phyloP scores from a whole-genome alignment of 2,329 filamentous ascomycete genomes.

The Colletotrichum orbiculare region DNA sequence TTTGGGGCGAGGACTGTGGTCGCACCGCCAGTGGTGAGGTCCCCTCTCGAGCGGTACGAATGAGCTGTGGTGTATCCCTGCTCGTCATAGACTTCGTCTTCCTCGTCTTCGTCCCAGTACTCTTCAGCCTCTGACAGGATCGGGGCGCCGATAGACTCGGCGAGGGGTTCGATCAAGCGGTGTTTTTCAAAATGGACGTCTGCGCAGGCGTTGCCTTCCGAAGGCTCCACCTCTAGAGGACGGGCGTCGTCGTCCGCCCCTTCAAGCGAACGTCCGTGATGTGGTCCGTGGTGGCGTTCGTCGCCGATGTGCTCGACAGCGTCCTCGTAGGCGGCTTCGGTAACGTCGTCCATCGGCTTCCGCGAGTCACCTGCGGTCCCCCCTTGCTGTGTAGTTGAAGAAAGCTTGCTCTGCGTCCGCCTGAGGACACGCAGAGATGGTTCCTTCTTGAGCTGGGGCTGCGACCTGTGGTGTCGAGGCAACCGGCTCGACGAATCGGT shows the following conservation, averaged over 20 bases:
- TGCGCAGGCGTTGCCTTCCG: constrained; percentile 7
- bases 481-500: constrained; percentile 38
- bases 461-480: constrained; percentile 64
- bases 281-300: constrained; percentile 34
- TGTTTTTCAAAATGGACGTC: constrained; percentile 14
- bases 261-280: constrained; percentile 24
- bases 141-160: constrained; percentile 30
- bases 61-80: constrained; percentile 83
- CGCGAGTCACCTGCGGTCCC: constrained; percentile 12
- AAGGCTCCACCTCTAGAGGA: constrained; percentile 15
- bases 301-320: constrained; percentile 55
- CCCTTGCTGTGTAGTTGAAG: constrained; percentile 30
- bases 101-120: constrained; percentile 84
- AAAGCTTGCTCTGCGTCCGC: constrained; percentile 57
- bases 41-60: constrained; percentile 79
- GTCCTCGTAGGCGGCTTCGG: constrained; percentile 57
- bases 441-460: constrained; percentile 61
- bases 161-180: constrained; percentile 14
- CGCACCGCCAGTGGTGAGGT: constrained; percentile 62
- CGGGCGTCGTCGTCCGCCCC: constrained; percentile 11
- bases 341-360: constrained; percentile 48
- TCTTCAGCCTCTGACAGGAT: constrained; percentile 65
- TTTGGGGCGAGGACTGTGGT: constrained; percentile 77
- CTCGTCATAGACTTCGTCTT: constrained; percentile 66
- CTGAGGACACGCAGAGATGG: constrained; percentile 49